These are phyloP conservation scores for Globisporangium spiculum DNA, from an alignment of 352 stramenopile genomes.

Conservation along the genomic window DNA sequence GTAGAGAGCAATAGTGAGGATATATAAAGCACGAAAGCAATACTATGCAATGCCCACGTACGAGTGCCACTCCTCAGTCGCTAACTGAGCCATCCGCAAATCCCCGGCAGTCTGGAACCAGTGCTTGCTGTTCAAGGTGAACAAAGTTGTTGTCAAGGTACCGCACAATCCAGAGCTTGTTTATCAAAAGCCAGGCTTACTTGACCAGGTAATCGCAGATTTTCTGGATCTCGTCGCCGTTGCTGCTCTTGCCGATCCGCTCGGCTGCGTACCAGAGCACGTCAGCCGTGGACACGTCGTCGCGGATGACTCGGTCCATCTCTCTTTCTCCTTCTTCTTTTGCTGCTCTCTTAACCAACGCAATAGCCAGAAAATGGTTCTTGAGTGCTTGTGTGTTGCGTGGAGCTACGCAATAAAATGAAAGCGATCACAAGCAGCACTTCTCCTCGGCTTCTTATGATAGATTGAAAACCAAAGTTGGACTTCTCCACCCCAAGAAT, in stretches of 20 bases:
- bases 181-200: slow-evolving; percentile 21
- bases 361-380: neutral
- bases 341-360: neutral
- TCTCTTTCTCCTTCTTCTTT: neutral
- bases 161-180: neutral
- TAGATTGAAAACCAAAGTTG: neutral
- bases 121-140: slow-evolving; percentile 36
- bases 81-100: slow-evolving; percentile 39
- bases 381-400: neutral
- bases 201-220: slow-evolving; percentile 65
- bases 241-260: slow-evolving; percentile 49
- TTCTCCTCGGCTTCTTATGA: neutral
- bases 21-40: too few relatives aligned
- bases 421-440: neutral
- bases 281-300: slow-evolving; percentile 33
- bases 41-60: slow-evolving; percentile 16
- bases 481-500: neutral
- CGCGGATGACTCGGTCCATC: slow-evolving; percentile 15
- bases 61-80: slow-evolving; percentile 47
- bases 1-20: neutral
- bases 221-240: slow-evolving; percentile 42
- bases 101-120: slow-evolving; percentile 68
- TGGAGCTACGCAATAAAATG: neutral
- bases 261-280: slow-evolving; percentile 57
- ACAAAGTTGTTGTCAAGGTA: neutral